phyloP scores from a whole-genome alignment of 2,329 filamentous ascomycete species.

The Aspergillus sp. region DNA sequence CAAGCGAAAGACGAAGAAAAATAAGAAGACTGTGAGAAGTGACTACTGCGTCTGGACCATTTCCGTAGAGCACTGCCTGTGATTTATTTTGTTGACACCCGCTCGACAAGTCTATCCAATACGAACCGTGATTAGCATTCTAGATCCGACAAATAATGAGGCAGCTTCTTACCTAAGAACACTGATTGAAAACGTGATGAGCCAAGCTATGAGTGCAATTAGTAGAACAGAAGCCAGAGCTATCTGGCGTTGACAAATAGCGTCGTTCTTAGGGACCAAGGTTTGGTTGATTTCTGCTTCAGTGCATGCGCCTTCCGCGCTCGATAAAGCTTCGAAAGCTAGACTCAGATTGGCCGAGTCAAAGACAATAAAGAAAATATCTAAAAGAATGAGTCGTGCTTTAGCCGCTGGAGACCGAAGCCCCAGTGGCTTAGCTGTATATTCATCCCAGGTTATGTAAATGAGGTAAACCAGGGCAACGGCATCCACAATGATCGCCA shows the following conservation, averaged over 20 bases:
- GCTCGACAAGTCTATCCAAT: conserved; percentile 38
- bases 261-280: conserved; percentile 35
- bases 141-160: conserved; percentile 18
- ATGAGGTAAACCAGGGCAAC: conserved; percentile 85
- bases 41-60: background rate
- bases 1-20: background rate
- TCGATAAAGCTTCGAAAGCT: conserved; percentile 78
- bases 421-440: conserved; percentile 88
- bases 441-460: conserved; percentile 96
- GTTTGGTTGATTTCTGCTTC: conserved; percentile 41
- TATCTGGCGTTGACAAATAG: conserved; percentile 64
- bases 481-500: conserved; percentile 86
- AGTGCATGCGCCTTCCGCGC: conserved; percentile 60
- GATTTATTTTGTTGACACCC: conserved; percentile 24
- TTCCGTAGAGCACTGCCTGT: background rate
- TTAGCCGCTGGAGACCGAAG: conserved; percentile 81
- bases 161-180: conserved; percentile 61
- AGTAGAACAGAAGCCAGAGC: conserved; percentile 77
- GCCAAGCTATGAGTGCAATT: conserved; percentile 83
- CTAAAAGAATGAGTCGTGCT: conserved; percentile 83
- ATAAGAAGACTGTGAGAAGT: background rate
- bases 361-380: conserved; percentile 96
- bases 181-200: conserved; percentile 84
- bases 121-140: conserved; percentile 18
- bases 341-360: conserved; percentile 89